phyloP scores from a whole-genome alignment of 768 basidiomycete species.

The Goffeauzyma gilvescens region DNA sequence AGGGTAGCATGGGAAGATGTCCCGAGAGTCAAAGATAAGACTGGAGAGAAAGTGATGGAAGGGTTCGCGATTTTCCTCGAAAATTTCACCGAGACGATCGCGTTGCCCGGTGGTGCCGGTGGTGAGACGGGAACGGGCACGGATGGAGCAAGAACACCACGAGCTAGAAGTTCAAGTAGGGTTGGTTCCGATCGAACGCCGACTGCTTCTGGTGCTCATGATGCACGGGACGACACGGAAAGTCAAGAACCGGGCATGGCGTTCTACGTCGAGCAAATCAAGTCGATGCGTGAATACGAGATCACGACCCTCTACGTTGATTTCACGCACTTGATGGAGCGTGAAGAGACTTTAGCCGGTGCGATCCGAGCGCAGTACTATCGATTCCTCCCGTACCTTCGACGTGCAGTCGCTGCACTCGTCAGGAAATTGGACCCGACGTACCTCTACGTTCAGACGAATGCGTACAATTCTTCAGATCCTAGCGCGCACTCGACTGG shows the following conservation, averaged over 20 bases:
- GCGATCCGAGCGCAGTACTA: slow-evolving; percentile 92
- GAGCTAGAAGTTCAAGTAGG: no score
- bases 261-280: slow-evolving; percentile 80
- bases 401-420: slow-evolving; percentile 72
- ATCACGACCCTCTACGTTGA: slow-evolving; percentile 93
- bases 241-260: no score
- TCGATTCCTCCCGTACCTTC: slow-evolving; percentile 83
- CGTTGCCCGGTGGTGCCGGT: slow-evolving; percentile 33
- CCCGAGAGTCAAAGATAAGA: slow-evolving; percentile 75
- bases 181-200: not conserved
- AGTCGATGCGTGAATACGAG: slow-evolving; percentile 84
- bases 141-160: no score
- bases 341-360: slow-evolving; percentile 80
- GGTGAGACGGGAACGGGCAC: no score
- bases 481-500: no score
- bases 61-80: slow-evolving; percentile 80
- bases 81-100: no score
- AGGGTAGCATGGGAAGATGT: slow-evolving; percentile 39
- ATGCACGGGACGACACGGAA: no score
- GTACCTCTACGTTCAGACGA: slow-evolving; percentile 87
- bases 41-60: slow-evolving; percentile 85
- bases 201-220: not conserved
- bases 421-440: slow-evolving; percentile 78
- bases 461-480: no score
- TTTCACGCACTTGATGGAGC: slow-evolving; percentile 69